Evolutionary conservation across 1,139 yeast species (phyloP).

Genomic region (Taphrina deformans): DNA sequence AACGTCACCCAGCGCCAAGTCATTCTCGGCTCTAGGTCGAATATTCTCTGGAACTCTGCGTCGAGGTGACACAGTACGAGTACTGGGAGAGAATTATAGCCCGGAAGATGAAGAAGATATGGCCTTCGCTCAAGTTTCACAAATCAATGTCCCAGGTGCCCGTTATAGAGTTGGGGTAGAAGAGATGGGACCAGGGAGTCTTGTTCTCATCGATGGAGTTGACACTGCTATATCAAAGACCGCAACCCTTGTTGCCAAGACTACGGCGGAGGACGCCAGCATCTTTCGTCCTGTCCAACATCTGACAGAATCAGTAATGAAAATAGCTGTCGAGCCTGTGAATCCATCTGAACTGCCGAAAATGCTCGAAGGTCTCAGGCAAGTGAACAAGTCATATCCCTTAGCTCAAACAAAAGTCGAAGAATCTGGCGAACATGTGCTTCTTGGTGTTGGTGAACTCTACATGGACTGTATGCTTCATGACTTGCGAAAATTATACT

Average conservation of each 20-base stretch:
- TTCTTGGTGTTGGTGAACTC: slow-evolving; percentile 83
- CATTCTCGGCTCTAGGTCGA: slow-evolving; percentile 59
- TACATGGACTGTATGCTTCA: slow-evolving; percentile 81
- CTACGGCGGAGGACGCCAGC: slow-evolving; percentile 42
- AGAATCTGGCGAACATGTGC: slow-evolving; percentile 83
- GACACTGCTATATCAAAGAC: slow-evolving; percentile 58
- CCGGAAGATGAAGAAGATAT: slow-evolving; percentile 59
- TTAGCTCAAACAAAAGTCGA: slow-evolving; percentile 70
- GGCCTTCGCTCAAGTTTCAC: slow-evolving; percentile 49
- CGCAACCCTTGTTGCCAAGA: slow-evolving; percentile 54
- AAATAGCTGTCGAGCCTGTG: slow-evolving; percentile 79
- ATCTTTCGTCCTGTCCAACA: slow-evolving; percentile 52
- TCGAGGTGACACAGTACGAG: slow-evolving; percentile 53
- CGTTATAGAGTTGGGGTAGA: slow-evolving; percentile 63
- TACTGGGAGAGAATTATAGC: slow-evolving; percentile 60
- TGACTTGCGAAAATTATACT: slow-evolving; percentile 65
- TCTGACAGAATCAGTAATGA: slow-evolving; percentile 62
- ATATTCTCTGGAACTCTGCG: slow-evolving; percentile 61
- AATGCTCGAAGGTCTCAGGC: slow-evolving; percentile 66
- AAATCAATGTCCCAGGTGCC: slow-evolving; percentile 66
- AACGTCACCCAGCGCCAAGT: slow-evolving; percentile 53
- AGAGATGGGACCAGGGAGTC: slow-evolving; percentile 61
- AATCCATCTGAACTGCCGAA: slow-evolving; percentile 77
- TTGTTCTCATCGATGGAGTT: slow-evolving; percentile 68
- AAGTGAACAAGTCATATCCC: slow-evolving; percentile 62